Conservation (phyloP, 192 early-diverging fungal genomes). For the Linnemannia schmuckeri region DNA sequence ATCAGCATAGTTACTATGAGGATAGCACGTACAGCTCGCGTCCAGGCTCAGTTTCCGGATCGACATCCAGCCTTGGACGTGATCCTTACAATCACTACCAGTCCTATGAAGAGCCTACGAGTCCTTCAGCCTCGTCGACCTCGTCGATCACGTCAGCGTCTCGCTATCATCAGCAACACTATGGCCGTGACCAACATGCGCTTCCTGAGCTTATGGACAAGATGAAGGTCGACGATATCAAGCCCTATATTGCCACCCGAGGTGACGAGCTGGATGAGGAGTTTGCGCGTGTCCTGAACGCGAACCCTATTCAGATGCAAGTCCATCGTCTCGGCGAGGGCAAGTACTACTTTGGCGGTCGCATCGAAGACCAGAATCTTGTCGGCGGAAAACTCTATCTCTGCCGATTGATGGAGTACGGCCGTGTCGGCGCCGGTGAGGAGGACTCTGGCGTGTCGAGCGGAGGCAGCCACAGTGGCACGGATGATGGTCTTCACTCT, state of each 20-base stretch:
- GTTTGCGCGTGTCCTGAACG: slow-evolving; percentile 66
- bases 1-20: slow-evolving; percentile 23
- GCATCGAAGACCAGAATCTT: slow-evolving; percentile 50
- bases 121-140: slow-evolving; percentile 30
- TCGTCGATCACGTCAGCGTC: slow-evolving; percentile 29
- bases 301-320: slow-evolving; percentile 63
- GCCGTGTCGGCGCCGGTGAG: slow-evolving; percentile 50
- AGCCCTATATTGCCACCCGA: slow-evolving; percentile 55
- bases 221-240: slow-evolving; percentile 51
- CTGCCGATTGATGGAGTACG: slow-evolving; percentile 66
- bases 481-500: slow-evolving; percentile 42
- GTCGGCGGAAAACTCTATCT: slow-evolving; percentile 59
- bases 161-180: slow-evolving; percentile 22
- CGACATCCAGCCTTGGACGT: slow-evolving; percentile 19
- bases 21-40: slow-evolving; percentile 30
- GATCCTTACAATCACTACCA: slow-evolving; percentile 27
- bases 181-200: slow-evolving; percentile 19
- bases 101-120: slow-evolving; percentile 36
- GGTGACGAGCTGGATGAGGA: slow-evolving; percentile 67
- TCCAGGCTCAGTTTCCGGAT: slow-evolving; percentile 36
- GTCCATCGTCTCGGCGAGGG: slow-evolving; percentile 57
- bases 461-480: slow-evolving; percentile 56
- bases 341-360: slow-evolving; percentile 56
- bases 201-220: slow-evolving; percentile 37
- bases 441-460: slow-evolving; percentile 59